Conservation (phyloP, 1,284 basidiomycete species). For the Cryptococcus neoformans region DNA sequence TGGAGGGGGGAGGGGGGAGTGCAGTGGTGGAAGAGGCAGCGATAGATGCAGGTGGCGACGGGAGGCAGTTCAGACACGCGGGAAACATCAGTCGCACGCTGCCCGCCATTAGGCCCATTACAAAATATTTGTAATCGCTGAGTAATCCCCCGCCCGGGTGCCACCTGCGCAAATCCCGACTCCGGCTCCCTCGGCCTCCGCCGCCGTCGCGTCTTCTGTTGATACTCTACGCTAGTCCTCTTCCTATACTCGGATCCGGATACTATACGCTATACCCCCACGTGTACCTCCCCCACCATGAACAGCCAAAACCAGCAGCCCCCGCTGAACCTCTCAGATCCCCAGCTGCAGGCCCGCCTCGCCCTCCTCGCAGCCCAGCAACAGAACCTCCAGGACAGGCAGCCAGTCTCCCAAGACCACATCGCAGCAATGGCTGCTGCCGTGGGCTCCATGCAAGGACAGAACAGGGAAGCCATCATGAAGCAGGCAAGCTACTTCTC, state of each 20-base stretch:
- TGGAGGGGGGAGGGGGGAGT: background rate
- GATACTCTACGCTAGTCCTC: background rate
- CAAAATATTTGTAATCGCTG: too few relatives aligned
- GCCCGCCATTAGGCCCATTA: too few relatives aligned
- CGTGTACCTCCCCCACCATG: background rate
- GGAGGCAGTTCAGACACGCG: background rate
- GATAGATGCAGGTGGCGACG: background rate
- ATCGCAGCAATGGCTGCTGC: constrained; percentile 13
- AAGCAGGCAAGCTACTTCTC: constrained; percentile 32
- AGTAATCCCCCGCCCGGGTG: too few relatives aligned
- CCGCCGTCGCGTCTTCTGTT: background rate
- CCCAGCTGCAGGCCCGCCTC: constrained; percentile 10
- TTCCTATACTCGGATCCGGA: background rate
- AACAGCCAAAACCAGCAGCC: background rate
- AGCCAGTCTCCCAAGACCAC: constrained; percentile 5
- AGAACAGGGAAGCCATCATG: constrained; percentile 39
- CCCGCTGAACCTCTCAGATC: constrained; percentile 5
- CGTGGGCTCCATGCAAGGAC: constrained; percentile 14
- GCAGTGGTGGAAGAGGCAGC: background rate
- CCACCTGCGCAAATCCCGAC: too few relatives aligned
- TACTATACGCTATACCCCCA: background rate
- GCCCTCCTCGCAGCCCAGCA: constrained; percentile 13
- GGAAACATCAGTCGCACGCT: too few relatives aligned
- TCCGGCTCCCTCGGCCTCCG: too few relatives aligned
- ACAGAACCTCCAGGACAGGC: constrained; percentile 5